These are phyloP conservation scores for Termitomyces sp. DNA, from an alignment of 768 basidiomycete genomes.

Conservation along the genomic window DNA sequence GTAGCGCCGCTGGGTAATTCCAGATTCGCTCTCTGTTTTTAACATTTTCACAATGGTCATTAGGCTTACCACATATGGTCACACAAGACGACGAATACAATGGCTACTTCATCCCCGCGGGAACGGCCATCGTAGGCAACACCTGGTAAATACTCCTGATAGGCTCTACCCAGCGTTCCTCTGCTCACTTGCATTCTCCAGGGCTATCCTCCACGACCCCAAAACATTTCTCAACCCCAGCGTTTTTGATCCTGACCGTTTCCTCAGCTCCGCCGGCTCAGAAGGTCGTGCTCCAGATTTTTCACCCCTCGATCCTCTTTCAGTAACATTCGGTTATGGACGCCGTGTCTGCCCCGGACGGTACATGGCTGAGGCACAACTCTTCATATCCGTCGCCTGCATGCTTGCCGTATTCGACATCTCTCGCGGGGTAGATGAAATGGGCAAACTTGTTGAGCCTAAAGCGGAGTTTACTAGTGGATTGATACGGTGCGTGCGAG, in stretches of 20 bases:
- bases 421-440: conserved; percentile 30
- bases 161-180: background rate
- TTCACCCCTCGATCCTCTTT: conserved; percentile 32
- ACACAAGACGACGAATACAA: conserved; percentile 41
- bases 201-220: conserved; percentile 52
- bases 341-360: conserved; percentile 48
- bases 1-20: conserved; percentile 27
- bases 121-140: conserved; percentile 40
- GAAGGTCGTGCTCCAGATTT: conserved; percentile 24
- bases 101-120: conserved; percentile 42
- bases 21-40: background rate
- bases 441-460: conserved; percentile 28
- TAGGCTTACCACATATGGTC: conserved; percentile 35
- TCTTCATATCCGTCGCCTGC: conserved; percentile 45
- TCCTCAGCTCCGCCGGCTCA: conserved; percentile 23
- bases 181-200: conserved; percentile 15
- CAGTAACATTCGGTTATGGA: conserved; percentile 40
- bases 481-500: conserved; percentile 36
- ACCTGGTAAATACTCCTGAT: conserved; percentile 29
- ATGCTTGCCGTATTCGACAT: conserved; percentile 42
- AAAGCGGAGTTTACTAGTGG: conserved; percentile 37
- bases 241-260: conserved; percentile 49
- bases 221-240: conserved; percentile 41
- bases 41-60: background rate
- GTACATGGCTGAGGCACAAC: conserved; percentile 39